Evolutionary conservation across 2,329 filamentous ascomycete genomes (phyloP).

Genomic region (Epichloe glyceriae): DNA sequence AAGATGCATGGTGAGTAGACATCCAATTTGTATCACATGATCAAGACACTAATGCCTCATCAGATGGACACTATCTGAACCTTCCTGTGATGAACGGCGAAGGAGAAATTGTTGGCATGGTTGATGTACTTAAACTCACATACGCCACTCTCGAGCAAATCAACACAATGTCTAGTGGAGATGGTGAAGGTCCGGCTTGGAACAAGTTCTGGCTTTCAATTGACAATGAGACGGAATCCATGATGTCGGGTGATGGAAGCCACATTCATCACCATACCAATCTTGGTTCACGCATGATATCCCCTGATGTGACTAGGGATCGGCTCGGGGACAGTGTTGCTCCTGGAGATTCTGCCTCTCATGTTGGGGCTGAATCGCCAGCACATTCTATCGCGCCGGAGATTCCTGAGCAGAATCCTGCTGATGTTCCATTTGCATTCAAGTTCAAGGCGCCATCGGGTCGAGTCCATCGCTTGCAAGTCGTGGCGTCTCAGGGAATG

Average conservation of each 20-base stretch:
- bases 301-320: conserved; percentile 63
- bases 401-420: conserved; percentile 39
- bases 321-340: conserved; percentile 69
- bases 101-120: conserved; percentile 98
- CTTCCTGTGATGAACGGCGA: conserved; percentile 95
- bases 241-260: conserved; percentile 84
- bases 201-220: conserved; percentile 99
- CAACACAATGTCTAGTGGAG: conserved; percentile 81
- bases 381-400: conserved; percentile 48
- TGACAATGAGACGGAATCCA: conserved; percentile 86
- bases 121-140: conserved; percentile 94
- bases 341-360: conserved; percentile 89
- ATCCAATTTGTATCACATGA: not conserved
- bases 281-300: conserved; percentile 61
- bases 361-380: conserved; percentile 71
- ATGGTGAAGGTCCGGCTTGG: conserved; percentile 93
- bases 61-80: conserved; percentile 96
- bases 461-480: conserved; percentile 83
- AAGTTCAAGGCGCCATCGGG: conserved; percentile 98
- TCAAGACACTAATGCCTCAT: conserved; percentile 8
- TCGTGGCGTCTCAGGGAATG: conserved; percentile 68
- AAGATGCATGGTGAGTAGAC: conserved; percentile 86
- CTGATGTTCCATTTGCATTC: conserved; percentile 82
- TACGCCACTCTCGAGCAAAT: conserved; percentile 97
- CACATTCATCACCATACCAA: conserved; percentile 54